Conservation (phyloP, 148 eudicot species). For the Rhododendron mucronatum region DNA sequence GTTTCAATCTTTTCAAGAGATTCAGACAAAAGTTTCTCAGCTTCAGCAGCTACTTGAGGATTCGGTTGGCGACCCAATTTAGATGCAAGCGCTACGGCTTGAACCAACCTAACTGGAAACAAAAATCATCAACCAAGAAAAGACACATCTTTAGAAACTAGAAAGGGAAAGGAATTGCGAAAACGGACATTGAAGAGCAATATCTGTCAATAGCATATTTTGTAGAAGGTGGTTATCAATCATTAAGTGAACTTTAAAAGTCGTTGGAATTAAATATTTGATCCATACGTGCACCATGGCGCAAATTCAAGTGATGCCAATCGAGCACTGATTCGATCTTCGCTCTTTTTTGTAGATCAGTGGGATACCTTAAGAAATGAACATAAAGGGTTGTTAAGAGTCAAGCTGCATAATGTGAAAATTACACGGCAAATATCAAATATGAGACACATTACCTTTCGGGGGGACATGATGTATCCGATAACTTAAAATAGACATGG, state of each 20-base stretch:
- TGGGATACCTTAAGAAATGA: conserved; percentile 61
- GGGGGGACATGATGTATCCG: too few species aligned
- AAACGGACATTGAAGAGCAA: not conserved
- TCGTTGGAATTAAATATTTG: not conserved
- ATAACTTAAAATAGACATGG: too few species aligned
- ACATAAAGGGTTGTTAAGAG: not conserved
- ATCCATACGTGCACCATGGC: conserved; percentile 52
- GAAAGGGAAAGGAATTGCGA: not conserved
- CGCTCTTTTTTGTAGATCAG: conserved; percentile 66
- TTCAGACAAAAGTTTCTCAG: conserved; percentile 41
- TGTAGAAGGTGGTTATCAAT: not conserved
- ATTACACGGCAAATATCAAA: not conserved
- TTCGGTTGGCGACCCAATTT: conserved; percentile 40
- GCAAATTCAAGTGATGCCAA: conserved; percentile 89
- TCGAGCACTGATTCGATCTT: conserved; percentile 86
- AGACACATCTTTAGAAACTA: not conserved
- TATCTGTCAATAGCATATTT: not conserved
- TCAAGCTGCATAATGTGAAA: not conserved
- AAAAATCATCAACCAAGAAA: conserved; percentile 7
- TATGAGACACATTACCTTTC: not conserved
- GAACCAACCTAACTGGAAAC: conserved; percentile 46
- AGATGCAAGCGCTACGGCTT: conserved; percentile 39
- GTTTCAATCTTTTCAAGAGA: conserved; percentile 64
- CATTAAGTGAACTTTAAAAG: not conserved
- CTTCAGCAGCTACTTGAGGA: conserved; percentile 55